Evolutionary conservation across 192 early-diverging fungal genomes (phyloP), one percentile per base, ranked within the genome.

Genomic region (Coemansia sp.): DNA sequence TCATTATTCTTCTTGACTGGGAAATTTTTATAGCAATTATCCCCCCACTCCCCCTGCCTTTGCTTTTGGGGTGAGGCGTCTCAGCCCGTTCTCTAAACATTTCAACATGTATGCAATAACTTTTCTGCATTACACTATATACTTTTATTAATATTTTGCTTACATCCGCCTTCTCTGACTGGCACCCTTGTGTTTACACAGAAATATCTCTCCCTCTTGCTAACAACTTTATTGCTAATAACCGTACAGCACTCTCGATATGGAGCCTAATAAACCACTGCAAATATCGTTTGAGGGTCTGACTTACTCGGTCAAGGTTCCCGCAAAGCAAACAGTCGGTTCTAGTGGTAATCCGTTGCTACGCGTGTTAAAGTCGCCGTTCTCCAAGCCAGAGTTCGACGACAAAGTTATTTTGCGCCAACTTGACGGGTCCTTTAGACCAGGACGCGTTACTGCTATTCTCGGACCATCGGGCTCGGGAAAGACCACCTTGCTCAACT

Each of bases 401-500:
- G 81, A 84, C 67, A 79, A 80, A 60, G 28, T 59, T 0, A 84
- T 84, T 69, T 38, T 84, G 26, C 46, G 67, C 6, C 19, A 50
- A n/a, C 47, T 84, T 1, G 72, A 40, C 19, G 82, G 82, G 5
- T 49, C 82, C 11, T 84, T 84, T 67, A 68, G 68, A 11, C 88
- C 88, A 2, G 88, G 88, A 3, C 85, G 85, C 16, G 60, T 91
- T 17, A 78, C 88, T 0, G 89, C 86, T 11, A 88, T 91, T 58
- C 84, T 91, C 76, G 89, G 89, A 6, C 87, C 88, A 0, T 87
- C 86, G 33, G 84, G 88, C 30, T 86, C 82, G 2, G 89, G 89
- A 32, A 91, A 91, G 67, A 89, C 89, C 13, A 88, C 89, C 4
- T 61, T 91, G 55, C 76, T 91, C 16, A 88, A 89, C 46, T 37